Conservation (phyloP, 164 flowering plant genomes). For the Magnolia changhungtana region DNA sequence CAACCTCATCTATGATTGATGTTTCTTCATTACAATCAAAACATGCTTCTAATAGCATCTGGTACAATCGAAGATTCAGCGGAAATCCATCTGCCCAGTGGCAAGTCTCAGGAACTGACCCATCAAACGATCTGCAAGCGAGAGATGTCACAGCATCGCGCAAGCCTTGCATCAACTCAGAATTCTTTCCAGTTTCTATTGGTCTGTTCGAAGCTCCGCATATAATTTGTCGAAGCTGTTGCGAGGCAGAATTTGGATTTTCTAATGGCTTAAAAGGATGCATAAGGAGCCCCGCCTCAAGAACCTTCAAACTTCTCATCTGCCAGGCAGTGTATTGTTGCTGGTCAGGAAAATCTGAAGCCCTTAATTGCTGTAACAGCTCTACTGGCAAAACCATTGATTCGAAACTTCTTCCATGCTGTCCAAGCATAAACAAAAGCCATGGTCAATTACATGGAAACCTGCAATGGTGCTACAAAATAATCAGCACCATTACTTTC, state of each 20-base stretch:
- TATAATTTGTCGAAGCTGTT: conserved; percentile 55
- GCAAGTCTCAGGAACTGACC: conserved; percentile 45
- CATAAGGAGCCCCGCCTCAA: conserved; percentile 73
- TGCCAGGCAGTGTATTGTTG: conserved; percentile 75
- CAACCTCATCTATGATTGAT: conserved; percentile 70
- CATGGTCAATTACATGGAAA: no score
- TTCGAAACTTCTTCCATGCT: conserved; percentile 82
- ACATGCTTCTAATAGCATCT: conserved; percentile 70
- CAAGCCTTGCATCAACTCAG: conserved; percentile 59
- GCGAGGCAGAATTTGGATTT: conserved; percentile 36
- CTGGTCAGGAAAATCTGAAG: conserved; percentile 63
- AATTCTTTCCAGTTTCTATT: conserved; percentile 60
- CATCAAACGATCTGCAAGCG: conserved; percentile 69
- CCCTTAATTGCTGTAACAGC: conserved; percentile 72
- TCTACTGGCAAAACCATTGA: conserved; percentile 77
- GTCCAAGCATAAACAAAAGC: conserved; percentile 16
- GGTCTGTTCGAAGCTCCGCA: conserved; percentile 52
- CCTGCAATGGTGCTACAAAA: no score
- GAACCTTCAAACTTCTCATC: conserved; percentile 61
- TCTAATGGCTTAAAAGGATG: conserved; percentile 61
- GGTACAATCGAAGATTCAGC: conserved; percentile 65
- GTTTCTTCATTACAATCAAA: conserved; percentile 71
- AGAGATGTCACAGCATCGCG: conserved; percentile 61
- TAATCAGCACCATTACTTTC: no score
- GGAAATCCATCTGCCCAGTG: conserved; percentile 98